phyloP scores from a whole-genome alignment of 2,329 filamentous ascomycete species.

The Colletotrichum melonis region DNA sequence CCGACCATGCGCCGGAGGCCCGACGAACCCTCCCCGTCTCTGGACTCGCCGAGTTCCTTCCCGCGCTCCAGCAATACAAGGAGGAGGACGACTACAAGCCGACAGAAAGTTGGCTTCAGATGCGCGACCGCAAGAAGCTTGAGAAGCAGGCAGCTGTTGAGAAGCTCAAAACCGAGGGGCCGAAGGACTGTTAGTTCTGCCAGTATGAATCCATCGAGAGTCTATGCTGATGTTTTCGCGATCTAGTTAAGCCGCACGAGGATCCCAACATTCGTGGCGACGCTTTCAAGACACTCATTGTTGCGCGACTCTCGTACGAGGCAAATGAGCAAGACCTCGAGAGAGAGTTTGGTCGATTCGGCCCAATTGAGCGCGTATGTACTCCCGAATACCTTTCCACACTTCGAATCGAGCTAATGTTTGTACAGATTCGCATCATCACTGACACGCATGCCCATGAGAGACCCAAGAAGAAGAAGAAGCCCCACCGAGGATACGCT shows the following conservation, averaged over 20 bases:
- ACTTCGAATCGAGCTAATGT: constrained; percentile 20
- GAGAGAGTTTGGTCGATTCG: constrained; percentile 92
- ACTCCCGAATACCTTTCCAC: constrained; percentile 19
- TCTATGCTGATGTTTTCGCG: constrained; percentile 36
- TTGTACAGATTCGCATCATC: constrained; percentile 83
- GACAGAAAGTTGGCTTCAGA: constrained; percentile 93
- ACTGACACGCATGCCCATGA: constrained; percentile 77
- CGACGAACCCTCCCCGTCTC: constrained; percentile 79
- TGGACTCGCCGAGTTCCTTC: constrained; percentile 80
- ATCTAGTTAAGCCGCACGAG: constrained; percentile 80
- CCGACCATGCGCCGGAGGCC: constrained; percentile 85
- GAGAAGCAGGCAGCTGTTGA: constrained; percentile 81
- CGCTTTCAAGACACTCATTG: constrained; percentile 94
- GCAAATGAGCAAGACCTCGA: constrained; percentile 91
- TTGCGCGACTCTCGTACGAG: constrained; percentile 90
- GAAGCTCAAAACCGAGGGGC: constrained; percentile 70
- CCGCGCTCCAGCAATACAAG: constrained; percentile 80
- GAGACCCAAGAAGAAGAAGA: constrained; percentile 81
- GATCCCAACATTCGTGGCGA: constrained; percentile 93
- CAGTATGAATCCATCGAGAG: neutral
- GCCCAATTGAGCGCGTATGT: constrained; percentile 89
- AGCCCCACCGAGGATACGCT: constrained; percentile 89
- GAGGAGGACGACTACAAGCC: constrained; percentile 80
- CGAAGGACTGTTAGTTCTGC: constrained; percentile 60
- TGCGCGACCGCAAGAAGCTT: constrained; percentile 82